Conservation (phyloP, 164 flowering plant species). For the Saururus chinensis region DNA sequence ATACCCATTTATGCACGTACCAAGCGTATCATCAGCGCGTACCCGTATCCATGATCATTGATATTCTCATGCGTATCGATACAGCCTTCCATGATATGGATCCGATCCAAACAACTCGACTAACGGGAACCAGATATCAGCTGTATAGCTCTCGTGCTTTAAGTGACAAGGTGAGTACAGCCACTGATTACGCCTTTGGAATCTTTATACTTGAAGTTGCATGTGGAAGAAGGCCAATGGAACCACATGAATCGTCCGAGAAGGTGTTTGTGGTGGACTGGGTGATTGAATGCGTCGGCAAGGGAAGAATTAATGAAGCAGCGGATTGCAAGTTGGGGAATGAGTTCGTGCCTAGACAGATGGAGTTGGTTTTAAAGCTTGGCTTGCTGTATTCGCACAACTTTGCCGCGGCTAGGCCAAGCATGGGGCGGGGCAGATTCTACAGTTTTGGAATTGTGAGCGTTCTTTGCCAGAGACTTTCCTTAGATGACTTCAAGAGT, state of each 20-base stretch:
- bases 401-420: conserved; percentile 3
- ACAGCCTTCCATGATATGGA: conserved; percentile 9
- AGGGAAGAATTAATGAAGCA: conserved; percentile 10
- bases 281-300: conserved; percentile 6
- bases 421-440: conserved; percentile 7
- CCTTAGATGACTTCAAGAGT: not conserved
- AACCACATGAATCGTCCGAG: not conserved
- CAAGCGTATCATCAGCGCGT: too few species aligned
- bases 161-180: conserved; percentile 13
- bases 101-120: conserved; percentile 15
- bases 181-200: conserved; percentile 15
- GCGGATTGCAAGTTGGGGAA: conserved; percentile 12
- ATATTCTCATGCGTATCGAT: conserved; percentile 21
- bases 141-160: conserved; percentile 12
- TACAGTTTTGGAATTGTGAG: conserved; percentile 2
- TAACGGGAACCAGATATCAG: too few species aligned
- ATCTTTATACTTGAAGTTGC: conserved; percentile 14
- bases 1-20: too few species aligned
- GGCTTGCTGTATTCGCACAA: conserved; percentile 22
- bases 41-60: too few species aligned
- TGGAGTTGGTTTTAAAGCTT: conserved; percentile 11
- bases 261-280: conserved; percentile 7
- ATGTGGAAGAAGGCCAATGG: conserved; percentile 13
- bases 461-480: not conserved
- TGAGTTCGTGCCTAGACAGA: conserved; percentile 2